These are phyloP conservation scores for Elongisporangium senticosum DNA, from an alignment of 352 stramenopile species.

Conservation along the genomic window DNA sequence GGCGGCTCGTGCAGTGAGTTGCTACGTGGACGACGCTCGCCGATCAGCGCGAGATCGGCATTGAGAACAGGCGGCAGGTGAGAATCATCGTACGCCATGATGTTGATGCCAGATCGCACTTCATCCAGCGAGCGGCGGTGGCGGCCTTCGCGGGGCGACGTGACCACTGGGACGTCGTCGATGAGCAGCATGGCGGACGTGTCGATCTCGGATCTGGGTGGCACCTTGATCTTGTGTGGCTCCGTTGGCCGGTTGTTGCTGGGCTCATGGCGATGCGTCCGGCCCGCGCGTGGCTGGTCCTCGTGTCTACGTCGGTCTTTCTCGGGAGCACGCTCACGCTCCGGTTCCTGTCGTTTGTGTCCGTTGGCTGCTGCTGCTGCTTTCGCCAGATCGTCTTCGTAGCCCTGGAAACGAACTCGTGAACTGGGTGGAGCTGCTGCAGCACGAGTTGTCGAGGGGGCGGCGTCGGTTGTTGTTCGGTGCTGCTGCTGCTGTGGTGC, in stretches of 20 bases:
- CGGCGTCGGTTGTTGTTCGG: background rate
- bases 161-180: background rate
- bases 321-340: slow-evolving; percentile 2
- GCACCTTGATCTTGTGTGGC: slow-evolving; percentile 2
- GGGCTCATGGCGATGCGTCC: slow-evolving; percentile 14
- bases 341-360: background rate
- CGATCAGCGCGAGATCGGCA: slow-evolving; percentile 18
- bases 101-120: background rate
- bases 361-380: background rate
- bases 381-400: slow-evolving; percentile 8
- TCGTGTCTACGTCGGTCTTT: slow-evolving; percentile 4
- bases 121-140: background rate
- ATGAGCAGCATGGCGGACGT: background rate
- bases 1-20: slow-evolving; percentile 3
- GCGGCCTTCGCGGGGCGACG: background rate
- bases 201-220: background rate
- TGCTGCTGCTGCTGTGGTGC: slow-evolving; percentile 11
- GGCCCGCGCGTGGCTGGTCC: slow-evolving; percentile 8
- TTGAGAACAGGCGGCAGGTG: slow-evolving; percentile 10
- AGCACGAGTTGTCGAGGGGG: slow-evolving; percentile 5
- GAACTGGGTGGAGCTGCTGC: slow-evolving; percentile 20
- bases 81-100: slow-evolving; percentile 6
- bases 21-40: slow-evolving; percentile 22
- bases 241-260: slow-evolving; percentile 4
- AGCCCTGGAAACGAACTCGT: slow-evolving; percentile 29